These are phyloP conservation scores for Fagopyrum esculentum DNA, from an alignment of 148 eudicot genomes.

Conservation along the genomic window DNA sequence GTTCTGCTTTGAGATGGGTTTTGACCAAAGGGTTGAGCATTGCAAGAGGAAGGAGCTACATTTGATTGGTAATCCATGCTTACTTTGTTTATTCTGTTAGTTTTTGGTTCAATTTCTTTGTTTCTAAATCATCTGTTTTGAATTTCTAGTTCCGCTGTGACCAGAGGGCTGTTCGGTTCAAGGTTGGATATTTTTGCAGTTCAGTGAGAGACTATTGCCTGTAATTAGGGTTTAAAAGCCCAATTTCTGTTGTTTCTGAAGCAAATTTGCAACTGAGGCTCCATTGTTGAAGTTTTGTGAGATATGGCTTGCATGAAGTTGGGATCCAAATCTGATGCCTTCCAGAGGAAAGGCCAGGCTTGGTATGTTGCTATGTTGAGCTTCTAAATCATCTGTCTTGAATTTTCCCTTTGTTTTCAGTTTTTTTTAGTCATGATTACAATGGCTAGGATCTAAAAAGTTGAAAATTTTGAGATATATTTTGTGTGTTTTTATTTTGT, in stretches of 20 bases:
- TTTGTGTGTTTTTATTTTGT: background rate
- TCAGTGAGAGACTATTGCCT: background rate
- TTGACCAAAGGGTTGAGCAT: conserved; percentile 9
- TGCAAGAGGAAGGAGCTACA: background rate
- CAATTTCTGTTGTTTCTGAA: background rate
- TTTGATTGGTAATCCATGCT: background rate
- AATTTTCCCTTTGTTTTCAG: background rate
- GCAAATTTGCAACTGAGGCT: background rate
- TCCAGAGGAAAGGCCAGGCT: conserved; percentile 83
- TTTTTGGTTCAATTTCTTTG: background rate
- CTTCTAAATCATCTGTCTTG: background rate
- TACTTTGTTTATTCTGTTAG: background rate
- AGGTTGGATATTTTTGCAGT: background rate
- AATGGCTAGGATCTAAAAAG: background rate
- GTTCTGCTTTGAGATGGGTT: conserved; percentile 7
- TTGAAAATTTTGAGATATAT: background rate
- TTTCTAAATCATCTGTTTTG: background rate
- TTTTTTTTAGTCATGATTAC: background rate
- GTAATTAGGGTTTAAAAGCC: background rate
- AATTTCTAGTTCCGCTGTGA: background rate
- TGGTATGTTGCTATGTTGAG: conserved; percentile 39
- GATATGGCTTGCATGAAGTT: conserved; percentile 88
- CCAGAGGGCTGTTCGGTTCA: background rate
- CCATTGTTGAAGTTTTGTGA: conserved; percentile 14
- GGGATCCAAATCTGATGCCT: conserved; percentile 86